phyloP scores from a whole-genome alignment of 192 early-diverging fungal species.

The Chytriomyces hyalinus region DNA sequence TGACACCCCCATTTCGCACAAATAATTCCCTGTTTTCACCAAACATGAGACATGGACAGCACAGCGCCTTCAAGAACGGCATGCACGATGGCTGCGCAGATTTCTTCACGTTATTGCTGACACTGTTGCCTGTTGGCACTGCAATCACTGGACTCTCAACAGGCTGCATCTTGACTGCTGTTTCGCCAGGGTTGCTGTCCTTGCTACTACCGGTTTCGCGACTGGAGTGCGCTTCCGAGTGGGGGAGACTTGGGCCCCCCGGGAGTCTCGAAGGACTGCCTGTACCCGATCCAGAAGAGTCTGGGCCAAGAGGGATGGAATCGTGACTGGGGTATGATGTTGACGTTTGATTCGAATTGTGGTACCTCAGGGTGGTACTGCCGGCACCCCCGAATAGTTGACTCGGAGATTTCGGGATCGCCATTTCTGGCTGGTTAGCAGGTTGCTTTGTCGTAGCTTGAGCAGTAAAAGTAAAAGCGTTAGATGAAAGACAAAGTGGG shows the following conservation, averaged over 20 bases:
- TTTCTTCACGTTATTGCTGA: no score
- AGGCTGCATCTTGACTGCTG: neutral
- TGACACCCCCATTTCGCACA: conserved; percentile 1
- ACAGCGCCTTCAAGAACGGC: neutral
- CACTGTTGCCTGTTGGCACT: neutral
- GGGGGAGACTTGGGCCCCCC: no score
- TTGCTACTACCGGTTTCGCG: neutral
- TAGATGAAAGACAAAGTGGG: neutral
- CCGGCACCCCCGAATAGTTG: neutral
- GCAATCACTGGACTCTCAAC: neutral
- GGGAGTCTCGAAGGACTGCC: no score
- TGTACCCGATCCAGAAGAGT: no score
- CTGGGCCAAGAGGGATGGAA: no score
- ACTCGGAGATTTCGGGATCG: neutral
- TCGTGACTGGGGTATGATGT: no score
- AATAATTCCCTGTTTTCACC: conserved; percentile 21
- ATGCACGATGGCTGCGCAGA: neutral
- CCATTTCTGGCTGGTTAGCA: neutral
- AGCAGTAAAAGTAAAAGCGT: neutral
- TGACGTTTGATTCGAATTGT: no score
- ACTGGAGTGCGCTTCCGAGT: no score
- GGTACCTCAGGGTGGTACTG: no score
- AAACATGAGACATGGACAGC: conserved; percentile 20
- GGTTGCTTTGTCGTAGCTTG: neutral
- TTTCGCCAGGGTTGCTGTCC: neutral